Evolutionary conservation across 495 filamentous ascomycete species (phyloP), one percentile per base, ranked within the genome.

Genomic region (Neurospora sp.): DNA sequence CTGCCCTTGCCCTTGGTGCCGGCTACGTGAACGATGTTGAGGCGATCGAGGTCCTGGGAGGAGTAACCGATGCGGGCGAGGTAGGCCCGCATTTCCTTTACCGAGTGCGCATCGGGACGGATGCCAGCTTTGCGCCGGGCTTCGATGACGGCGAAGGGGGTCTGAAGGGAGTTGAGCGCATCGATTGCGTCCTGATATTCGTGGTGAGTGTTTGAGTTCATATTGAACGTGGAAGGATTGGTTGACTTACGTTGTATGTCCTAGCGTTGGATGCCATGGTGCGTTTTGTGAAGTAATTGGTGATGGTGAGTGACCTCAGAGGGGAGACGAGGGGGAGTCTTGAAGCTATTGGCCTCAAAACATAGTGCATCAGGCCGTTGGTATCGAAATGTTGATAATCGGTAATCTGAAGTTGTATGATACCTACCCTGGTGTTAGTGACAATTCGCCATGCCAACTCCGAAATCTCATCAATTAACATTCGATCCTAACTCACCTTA

Each of bases 1-100:
- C 89, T 91, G 44, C 94, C 94, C 83, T 98, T 98, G 73, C 94
- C 94, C 84, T 98, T 98, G 14, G 94, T 97, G 46, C 94, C 94
- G 14, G 94, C 92, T 27, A 98, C 90, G 78, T 98, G 94, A 14
- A 97, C 83, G 39, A 89, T 85, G 75, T 94, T 94, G 42, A 98
- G 83, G 4, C 83, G 84, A 75, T 92, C 87, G 72, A 98, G 87
- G 79, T 97, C 94, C 31, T 84, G 86, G n/a, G 90, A 88, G 5
- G 83, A 72, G 73, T 97, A 95, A 72, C 94, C 93, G 79, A 95
- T 89, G 77, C 89, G 89, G 66, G 84, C 82, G 75, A 93, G 88
- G 88, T 92, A 96, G 76, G 90, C 88, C 72, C 90, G 84, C 86
- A 94, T 95, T 80, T 96, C 91, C 4, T 88, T 87, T 66, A 96